Conservation (phyloP, 257 asterid species). For the Lycium ferocissimum region DNA sequence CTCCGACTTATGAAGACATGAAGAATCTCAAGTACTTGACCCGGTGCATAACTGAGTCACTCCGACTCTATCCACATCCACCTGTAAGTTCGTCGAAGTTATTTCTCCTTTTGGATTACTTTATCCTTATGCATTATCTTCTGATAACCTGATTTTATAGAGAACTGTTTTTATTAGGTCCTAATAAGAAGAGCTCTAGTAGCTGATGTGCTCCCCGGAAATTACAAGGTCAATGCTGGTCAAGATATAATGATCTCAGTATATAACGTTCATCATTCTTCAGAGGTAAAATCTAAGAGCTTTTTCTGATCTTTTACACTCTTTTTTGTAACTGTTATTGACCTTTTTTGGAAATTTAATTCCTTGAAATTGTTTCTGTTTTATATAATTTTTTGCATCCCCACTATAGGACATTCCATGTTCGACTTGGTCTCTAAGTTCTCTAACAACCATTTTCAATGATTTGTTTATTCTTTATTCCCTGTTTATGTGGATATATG, state of each 20-base stretch:
- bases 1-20: conserved; percentile 82
- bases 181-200: conserved; percentile 84
- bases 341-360: neutral
- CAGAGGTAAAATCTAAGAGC: conserved; percentile 55
- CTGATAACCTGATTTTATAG: conserved; percentile 15
- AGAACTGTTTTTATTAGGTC: conserved; percentile 55
- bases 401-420: neutral
- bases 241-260: conserved; percentile 99
- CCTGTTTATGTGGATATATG: no score
- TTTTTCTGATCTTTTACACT: neutral
- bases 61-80: conserved; percentile 97
- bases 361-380: neutral
- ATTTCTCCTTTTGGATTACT: conserved; percentile 5
- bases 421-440: neutral
- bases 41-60: conserved; percentile 85
- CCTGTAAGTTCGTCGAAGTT: conserved; percentile 64
- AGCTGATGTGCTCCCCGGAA: conserved; percentile 84
- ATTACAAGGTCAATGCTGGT: conserved; percentile 87
- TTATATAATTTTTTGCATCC: neutral
- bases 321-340: neutral
- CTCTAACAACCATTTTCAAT: neutral
- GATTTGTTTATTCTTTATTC: no score
- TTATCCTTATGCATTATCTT: conserved; percentile 1
- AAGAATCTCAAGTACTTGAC: conserved; percentile 87
- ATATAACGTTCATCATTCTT: conserved; percentile 88